These are phyloP conservation scores for Medicago lupulina DNA, from an alignment of 306 rosid genomes.

Conservation along the genomic window DNA sequence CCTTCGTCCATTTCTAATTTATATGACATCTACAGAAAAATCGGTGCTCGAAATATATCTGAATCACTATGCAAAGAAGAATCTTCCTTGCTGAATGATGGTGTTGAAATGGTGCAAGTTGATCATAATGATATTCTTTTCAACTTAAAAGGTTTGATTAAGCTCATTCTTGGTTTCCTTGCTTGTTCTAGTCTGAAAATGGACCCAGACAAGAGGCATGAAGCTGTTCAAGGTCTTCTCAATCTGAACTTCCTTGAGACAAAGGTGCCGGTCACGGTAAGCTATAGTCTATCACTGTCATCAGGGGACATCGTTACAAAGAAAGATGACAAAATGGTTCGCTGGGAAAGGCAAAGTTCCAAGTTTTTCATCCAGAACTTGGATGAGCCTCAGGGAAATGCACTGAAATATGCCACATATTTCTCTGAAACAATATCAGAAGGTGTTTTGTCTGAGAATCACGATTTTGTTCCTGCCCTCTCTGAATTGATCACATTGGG, in stretches of 20 bases:
- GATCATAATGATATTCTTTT: constrained; percentile 35
- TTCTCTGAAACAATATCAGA: constrained; percentile 65
- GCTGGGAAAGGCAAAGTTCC: constrained; percentile 52
- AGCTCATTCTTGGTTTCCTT: constrained; percentile 71
- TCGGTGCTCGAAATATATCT: constrained; percentile 68
- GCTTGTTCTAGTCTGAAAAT: constrained; percentile 59
- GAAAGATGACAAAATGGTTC: constrained; percentile 48
- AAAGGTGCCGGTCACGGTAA: constrained; percentile 48
- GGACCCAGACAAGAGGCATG: constrained; percentile 60
- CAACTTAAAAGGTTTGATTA: constrained; percentile 53
- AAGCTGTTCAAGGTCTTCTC: constrained; percentile 59
- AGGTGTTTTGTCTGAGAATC: constrained; percentile 59
- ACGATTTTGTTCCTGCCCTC: constrained; percentile 38
- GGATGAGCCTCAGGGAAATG: constrained; percentile 44
- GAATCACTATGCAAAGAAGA: constrained; percentile 63
- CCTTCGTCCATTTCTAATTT: constrained; percentile 44
- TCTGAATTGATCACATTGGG: background rate
- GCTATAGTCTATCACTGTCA: constrained; percentile 52
- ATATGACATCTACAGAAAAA: constrained; percentile 55
- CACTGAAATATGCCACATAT: constrained; percentile 61
- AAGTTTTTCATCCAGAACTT: constrained; percentile 51
- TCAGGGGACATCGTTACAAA: constrained; percentile 46
- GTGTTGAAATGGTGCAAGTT: constrained; percentile 25
- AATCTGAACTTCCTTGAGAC: constrained; percentile 53
- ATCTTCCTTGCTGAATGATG: constrained; percentile 21